phyloP scores from a whole-genome alignment of 805 yeast species.

The Pichia phayaonensis region DNA sequence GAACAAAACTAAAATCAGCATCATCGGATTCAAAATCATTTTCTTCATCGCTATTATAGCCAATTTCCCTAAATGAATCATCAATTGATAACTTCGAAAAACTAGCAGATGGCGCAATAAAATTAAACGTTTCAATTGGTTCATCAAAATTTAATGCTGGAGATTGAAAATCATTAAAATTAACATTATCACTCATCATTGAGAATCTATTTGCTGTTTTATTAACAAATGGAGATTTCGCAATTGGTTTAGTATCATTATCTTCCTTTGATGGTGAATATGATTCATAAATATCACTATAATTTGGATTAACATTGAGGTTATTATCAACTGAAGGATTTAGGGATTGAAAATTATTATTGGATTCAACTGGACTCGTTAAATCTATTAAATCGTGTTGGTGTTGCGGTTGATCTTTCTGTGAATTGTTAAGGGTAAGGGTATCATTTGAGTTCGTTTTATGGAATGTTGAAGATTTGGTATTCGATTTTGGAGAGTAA shows the following conservation, averaged over 20 bases:
- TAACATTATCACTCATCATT: conserved; percentile 21
- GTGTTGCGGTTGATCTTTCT: neutral
- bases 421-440: conserved; percentile 7
- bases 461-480: conserved; percentile 20
- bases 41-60: conserved; percentile 18
- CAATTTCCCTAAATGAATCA: conserved; percentile 20
- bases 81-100: conserved; percentile 6
- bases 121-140: conserved; percentile 19
- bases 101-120: conserved; percentile 13
- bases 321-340: neutral
- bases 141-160: conserved; percentile 24
- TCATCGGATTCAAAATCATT: neutral
- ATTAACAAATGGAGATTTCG: neutral
- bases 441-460: conserved; percentile 25
- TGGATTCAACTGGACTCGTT: conserved; percentile 18
- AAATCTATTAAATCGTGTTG: conserved; percentile 26
- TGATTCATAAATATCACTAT: conserved; percentile 12
- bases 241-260: neutral
- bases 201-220: conserved; percentile 5
- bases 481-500: neutral
- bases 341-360: neutral
- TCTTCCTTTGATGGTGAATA: conserved; percentile 4
- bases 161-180: conserved; percentile 15
- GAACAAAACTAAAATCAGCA: conserved; percentile 9
- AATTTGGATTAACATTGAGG: neutral